Base-by-base conservation (phyloP, 805 yeast genomes). In the Millerozyma miso region DNA sequence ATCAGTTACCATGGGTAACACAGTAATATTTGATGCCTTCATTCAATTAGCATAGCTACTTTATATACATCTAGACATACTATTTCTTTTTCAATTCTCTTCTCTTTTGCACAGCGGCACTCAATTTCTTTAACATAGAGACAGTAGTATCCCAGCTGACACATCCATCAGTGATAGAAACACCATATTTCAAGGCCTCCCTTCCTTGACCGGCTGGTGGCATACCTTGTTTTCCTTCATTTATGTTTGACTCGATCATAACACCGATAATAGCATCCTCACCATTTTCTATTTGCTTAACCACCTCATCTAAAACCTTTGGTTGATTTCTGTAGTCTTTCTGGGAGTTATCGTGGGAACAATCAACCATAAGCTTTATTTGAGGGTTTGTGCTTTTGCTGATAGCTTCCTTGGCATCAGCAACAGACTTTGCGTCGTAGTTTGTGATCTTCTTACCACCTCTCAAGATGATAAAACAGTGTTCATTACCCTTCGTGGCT, bases 291-390 rank as follows among this genome's bases (percentile, higher is more conserved):
- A 91, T 73, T 70, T 93, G 98, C 53, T 79, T 80, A 39, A 91
- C 88, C 42, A 91, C 93, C 44, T 75, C 80, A 20, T 76, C 70
- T 52, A 88, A 83, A n/a, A 93, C 99, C 65, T 76, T 81, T 46
- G 99, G 97, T 73, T 93, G 99, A 73, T 93, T 93, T 62, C 81
- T 79, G 82, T 79, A 89, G 71, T 93, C 93, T 71, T 93, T 93
- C 67, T 77, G 81, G 32, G 97, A 89, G 76, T 93, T 93, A 57
- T 97, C 99, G 69, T 93, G 99, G 37, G 97, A 90, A 71, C 97
- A 93, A 71, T 93, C 99, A 48, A 93, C 85, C 99, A 93, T 93
- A 56, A 88, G 65, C 76, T 69, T 56, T 69, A 75, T 65, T 46
- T 63, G 67, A 45, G 73, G 82, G 53, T 75, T 67, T 31, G 69